phyloP scores from a whole-genome alignment of 1,284 basidiomycete genomes.

The Sporisorium iseilematis-ciliati region DNA sequence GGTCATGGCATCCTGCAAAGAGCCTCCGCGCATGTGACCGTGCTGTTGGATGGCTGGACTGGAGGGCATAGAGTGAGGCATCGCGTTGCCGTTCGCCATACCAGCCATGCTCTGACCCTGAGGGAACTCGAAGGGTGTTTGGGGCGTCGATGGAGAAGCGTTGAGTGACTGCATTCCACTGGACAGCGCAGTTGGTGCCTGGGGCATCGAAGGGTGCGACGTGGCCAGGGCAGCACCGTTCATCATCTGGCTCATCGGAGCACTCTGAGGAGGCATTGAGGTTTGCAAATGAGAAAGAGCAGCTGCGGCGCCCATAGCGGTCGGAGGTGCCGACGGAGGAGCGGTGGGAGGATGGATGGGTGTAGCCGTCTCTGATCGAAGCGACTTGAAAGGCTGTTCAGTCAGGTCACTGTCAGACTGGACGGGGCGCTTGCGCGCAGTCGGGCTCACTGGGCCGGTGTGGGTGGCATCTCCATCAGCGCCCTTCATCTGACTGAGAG shows the following conservation, averaged over 20 bases:
- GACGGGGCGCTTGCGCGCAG: conserved; percentile 47
- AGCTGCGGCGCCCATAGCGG: conserved; percentile 8
- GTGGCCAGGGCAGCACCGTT: conserved; percentile 6
- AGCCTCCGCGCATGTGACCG: conserved; percentile 39
- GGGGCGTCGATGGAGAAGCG: conserved; percentile 47
- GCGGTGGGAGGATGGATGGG: conserved; percentile 40
- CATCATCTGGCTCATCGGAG: conserved; percentile 17
- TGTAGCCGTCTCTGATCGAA: conserved; percentile 43
- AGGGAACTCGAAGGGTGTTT: conserved; percentile 52
- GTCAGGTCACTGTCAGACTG: conserved; percentile 41
- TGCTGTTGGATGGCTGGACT: conserved; percentile 42
- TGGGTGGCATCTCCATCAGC: conserved; percentile 12
- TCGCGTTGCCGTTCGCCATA: conserved; percentile 8
- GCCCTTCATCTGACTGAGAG: conserved; percentile 36
- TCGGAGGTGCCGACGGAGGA: conserved; percentile 45
- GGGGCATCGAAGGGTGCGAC: conserved; percentile 21
- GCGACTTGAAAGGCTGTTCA: conserved; percentile 45
- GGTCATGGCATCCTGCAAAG: conserved; percentile 53
- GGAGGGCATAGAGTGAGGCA: conserved; percentile 43
- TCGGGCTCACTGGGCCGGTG: conserved; percentile 38
- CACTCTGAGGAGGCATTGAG: conserved; percentile 28
- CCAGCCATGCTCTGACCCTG: conserved; percentile 22
- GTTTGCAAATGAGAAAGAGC: conserved; percentile 24
- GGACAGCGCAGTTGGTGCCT: conserved; percentile 24
- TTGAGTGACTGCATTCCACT: conserved; percentile 41